phyloP scores from a whole-genome alignment of 1,284 basidiomycete genomes.

The Apiotrichum gamsii region DNA sequence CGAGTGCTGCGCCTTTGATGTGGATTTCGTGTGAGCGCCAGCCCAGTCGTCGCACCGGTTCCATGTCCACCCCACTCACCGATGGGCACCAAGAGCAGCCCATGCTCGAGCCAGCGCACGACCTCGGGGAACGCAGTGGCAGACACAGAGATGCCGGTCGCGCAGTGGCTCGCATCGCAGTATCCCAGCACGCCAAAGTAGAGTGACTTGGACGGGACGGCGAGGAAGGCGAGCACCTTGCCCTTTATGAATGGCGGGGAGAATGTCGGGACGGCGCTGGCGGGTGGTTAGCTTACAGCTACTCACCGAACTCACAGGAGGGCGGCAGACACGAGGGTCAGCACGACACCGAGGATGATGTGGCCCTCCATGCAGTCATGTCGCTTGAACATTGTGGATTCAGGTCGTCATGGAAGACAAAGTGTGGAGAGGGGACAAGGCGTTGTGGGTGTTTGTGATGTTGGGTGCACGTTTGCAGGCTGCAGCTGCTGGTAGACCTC shows the following conservation, averaged over 20 bases:
- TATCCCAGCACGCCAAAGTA: too few species aligned
- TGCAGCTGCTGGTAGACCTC: too few species aligned
- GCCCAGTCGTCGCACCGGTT: too few species aligned
- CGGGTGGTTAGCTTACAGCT: not conserved
- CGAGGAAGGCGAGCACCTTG: not conserved
- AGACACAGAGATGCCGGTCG: not conserved
- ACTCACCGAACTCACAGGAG: constrained; percentile 21
- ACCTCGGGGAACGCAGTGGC: not conserved
- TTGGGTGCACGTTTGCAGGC: too few species aligned
- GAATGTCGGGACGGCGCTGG: not conserved
- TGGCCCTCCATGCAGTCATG: constrained; percentile 30
- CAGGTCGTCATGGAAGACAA: too few species aligned
- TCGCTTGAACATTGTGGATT: not conserved
- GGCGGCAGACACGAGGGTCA: constrained; percentile 14
- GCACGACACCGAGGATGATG: constrained; percentile 26
- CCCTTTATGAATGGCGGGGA: too few species aligned
- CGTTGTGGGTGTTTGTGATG: too few species aligned
- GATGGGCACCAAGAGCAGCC: too few species aligned
- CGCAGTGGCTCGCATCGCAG: too few species aligned
- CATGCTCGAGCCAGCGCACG: too few species aligned
- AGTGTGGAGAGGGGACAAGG: too few species aligned
- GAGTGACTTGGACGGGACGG: not conserved
- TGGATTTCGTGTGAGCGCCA: not conserved
- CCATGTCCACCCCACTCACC: too few species aligned
- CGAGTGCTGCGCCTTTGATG: constrained; percentile 19